Evolutionary conservation across 1,139 yeast genomes (phyloP), one percentile per base, ranked within the genome.

Genomic region (Candida anutae): DNA sequence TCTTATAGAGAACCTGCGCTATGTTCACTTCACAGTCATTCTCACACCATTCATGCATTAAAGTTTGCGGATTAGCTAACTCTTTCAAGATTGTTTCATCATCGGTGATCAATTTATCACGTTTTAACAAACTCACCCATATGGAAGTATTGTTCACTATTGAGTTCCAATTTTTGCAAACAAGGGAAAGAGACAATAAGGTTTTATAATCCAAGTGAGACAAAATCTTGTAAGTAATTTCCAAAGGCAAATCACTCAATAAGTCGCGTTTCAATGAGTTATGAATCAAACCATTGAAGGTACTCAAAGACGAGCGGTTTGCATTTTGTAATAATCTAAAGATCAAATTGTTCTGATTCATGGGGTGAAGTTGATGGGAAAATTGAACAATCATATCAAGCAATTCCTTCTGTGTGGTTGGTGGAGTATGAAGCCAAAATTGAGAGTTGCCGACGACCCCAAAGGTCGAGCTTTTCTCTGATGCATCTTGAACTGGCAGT

Each of bases 201-300:
- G 93, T 74, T 29, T 60, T 51, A 39, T 72, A 69, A 44, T 84
- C 93, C 29, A 90, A 60, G 33, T 72, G 69, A 2, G 71, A 58
- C 30, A 93, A 60, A n/a, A 90, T 74, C 28, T 76, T 69, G 42
- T 72, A 61, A 2, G 87, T 56, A n/a, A 90, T 62, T 48, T 90
- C 97, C 3, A 73, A 48, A 0, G 99, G 98, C 15, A 90, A 55
- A 30, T 69, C 61, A 14, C 76, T 54, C 10, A 90, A 52, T 24
- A 90, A 57, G 47, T 90, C 97, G 40, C 93, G 69, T 40, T 74
- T 72, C 45, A 90, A 66, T 13, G 79, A 70, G 21, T 64, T 62
- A 27, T 71, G 68, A 13, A 90, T 65, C 8, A 74, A 47, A 13
- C 74, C 70, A 21, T 74, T 69, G 30, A 90, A 56, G 20, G 82